phyloP scores from a whole-genome alignment of 177 flowering plant species.

The Vitis hybrid region DNA sequence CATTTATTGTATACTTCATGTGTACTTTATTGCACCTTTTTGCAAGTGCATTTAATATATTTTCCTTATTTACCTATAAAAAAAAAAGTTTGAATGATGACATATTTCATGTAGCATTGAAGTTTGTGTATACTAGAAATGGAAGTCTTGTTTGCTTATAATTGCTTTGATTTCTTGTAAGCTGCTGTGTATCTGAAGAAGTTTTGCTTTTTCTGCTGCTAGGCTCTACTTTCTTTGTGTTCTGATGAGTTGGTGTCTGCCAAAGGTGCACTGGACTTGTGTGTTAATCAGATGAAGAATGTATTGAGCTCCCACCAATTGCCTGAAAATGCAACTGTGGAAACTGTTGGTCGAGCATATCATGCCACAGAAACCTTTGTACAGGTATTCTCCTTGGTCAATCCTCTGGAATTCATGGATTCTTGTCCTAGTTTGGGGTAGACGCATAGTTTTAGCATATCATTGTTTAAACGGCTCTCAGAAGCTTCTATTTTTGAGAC shows the following conservation, averaged over 20 bases:
- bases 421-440: neutral
- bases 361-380: constrained; percentile 97
- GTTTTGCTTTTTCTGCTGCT: constrained; percentile 13
- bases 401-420: neutral
- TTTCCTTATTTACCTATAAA: too few relatives aligned
- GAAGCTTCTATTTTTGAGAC: neutral
- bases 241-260: constrained; percentile 82
- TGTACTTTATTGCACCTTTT: too few relatives aligned
- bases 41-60: too few relatives aligned
- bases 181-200: constrained; percentile 10
- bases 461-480: constrained; percentile 3
- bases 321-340: constrained; percentile 92
- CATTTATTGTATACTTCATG: too few relatives aligned
- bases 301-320: constrained; percentile 76
- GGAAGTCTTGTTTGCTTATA: constrained; percentile 4
- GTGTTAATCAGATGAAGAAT: constrained; percentile 83
- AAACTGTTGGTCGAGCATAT: constrained; percentile 88
- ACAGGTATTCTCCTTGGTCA: constrained; percentile 51
- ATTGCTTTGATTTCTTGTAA: neutral
- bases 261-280: constrained; percentile 85
- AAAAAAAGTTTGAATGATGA: too few relatives aligned
- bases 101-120: neutral
- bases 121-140: constrained; percentile 1
- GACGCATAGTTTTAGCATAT: neutral
- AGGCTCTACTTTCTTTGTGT: constrained; percentile 94